These are phyloP conservation scores for Phaffomyces antillensis DNA, from an alignment of 805 yeast genomes.

Conservation along the genomic window DNA sequence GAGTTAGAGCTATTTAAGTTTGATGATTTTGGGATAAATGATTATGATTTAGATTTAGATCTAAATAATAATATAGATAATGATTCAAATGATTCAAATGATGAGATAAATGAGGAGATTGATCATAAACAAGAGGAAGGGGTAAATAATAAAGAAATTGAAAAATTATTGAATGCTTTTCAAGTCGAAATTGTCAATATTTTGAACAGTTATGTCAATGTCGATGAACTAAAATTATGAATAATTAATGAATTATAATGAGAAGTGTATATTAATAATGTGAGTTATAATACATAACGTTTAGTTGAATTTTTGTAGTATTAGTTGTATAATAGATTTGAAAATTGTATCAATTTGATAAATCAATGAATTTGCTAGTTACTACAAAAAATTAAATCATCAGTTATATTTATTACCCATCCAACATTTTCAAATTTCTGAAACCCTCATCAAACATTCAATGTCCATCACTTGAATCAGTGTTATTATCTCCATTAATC, in stretches of 20 bases:
- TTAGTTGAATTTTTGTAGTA: no score
- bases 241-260: no score
- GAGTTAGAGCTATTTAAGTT: conserved; percentile 33
- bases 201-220: neutral
- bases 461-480: neutral
- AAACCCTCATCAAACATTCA: no score
- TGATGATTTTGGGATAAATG: conserved; percentile 42
- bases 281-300: no score
- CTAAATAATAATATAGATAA: conserved; percentile 2
- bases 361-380: no score
- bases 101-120: neutral
- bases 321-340: no score
- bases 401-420: no score
- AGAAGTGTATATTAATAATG: no score
- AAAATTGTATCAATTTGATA: no score
- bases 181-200: neutral
- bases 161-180: neutral
- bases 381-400: no score
- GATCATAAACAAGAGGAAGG: neutral
- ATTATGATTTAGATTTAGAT: conserved; percentile 30
- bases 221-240: no score
- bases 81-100: conserved; percentile 1
- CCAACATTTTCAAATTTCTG: no score
- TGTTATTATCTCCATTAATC: neutral
- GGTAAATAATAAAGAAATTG: conserved; percentile 2